phyloP scores from a whole-genome alignment of 2,329 filamentous ascomycete genomes.

The Ceratocystis cacaofunesta region DNA sequence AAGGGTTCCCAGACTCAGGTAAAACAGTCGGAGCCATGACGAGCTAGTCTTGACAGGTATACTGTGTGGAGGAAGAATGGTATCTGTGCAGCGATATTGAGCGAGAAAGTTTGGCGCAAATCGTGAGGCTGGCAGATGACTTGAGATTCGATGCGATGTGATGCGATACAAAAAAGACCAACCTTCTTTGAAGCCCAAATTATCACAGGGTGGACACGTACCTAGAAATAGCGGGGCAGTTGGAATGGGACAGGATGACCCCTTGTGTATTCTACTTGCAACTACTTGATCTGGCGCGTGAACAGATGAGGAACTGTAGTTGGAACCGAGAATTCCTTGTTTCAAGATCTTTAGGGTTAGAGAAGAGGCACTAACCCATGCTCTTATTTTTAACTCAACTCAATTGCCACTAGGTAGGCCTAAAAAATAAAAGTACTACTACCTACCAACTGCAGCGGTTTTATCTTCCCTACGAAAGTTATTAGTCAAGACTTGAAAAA shows the following conservation, averaged over 20 bases:
- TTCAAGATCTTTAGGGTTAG: too few species aligned
- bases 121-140: too few species aligned
- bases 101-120: neutral
- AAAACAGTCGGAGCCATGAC: constrained; percentile 32
- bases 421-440: neutral
- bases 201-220: neutral
- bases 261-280: too few species aligned
- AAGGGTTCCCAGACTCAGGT: constrained; percentile 33
- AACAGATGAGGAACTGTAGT: too few species aligned
- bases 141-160: too few species aligned
- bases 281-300: too few species aligned
- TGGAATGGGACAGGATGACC: too few species aligned
- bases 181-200: neutral
- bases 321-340: too few species aligned
- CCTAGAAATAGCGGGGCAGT: neutral
- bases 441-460: neutral
- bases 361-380: too few species aligned
- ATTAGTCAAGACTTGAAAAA: neutral
- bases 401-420: too few species aligned
- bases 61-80: neutral
- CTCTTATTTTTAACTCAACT: too few species aligned
- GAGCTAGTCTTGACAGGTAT: neutral
- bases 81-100: neutral
- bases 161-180: neutral
- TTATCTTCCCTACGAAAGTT: neutral